Evolutionary conservation across 371 early-diverging fungal species (phyloP).

Genomic region (Mortierella sp.): DNA sequence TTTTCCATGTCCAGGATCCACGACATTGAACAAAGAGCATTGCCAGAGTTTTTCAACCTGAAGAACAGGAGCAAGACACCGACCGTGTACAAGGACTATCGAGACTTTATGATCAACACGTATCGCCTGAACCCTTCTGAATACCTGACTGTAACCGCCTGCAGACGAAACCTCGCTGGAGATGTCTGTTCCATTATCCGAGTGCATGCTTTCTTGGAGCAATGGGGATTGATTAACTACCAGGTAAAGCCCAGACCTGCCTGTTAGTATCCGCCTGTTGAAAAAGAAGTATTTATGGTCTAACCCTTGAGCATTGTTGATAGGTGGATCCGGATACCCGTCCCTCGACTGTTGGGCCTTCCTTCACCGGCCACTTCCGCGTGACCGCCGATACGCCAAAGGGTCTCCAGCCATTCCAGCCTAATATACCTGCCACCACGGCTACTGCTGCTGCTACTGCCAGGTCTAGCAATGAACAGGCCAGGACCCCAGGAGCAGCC

Average conservation of each 20-base stretch:
- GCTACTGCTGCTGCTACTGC: conserved; percentile 18
- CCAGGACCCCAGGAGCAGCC: conserved; percentile 14
- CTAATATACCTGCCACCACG: conserved; percentile 52
- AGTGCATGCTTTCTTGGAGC: conserved; percentile 98
- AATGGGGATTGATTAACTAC: conserved; percentile 99
- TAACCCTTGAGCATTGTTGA: neutral
- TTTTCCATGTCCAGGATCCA: conserved; percentile 86
- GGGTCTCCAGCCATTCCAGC: conserved; percentile 88
- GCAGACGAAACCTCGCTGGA: conserved; percentile 93
- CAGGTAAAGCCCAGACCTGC: conserved; percentile 69
- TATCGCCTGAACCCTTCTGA: conserved; percentile 95
- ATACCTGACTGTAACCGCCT: conserved; percentile 97
- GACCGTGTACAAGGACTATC: conserved; percentile 91
- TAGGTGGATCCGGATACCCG: conserved; percentile 91
- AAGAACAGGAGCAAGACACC: conserved; percentile 94
- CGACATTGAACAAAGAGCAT: conserved; percentile 88
- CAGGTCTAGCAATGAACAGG: conserved; percentile 11
- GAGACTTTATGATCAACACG: conserved; percentile 98
- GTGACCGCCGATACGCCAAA: conserved; percentile 96
- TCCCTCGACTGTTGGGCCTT: conserved; percentile 93
- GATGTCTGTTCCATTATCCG: conserved; percentile 98
- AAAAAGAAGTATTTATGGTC: no score
- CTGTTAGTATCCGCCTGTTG: no score
- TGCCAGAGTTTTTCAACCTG: conserved; percentile 96
- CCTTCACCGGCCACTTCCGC: conserved; percentile 96